Evolutionary conservation across 164 flowering plant species (phyloP).

Genomic region (Stephania japonica): DNA sequence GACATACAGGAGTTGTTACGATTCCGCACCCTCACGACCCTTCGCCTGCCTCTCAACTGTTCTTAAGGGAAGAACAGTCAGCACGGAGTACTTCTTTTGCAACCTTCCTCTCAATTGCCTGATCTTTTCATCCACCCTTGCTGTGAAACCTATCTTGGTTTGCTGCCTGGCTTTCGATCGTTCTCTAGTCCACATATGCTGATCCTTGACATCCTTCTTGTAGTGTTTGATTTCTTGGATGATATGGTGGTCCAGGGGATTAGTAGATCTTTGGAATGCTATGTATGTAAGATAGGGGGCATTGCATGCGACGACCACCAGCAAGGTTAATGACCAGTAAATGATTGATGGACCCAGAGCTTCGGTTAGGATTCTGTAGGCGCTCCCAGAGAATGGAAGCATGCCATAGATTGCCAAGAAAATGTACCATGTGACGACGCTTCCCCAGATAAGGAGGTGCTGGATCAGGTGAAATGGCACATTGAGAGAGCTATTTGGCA

Average conservation of each 20-base stretch:
- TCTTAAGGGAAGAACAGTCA: slow-evolving; percentile 10
- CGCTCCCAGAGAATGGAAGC: slow-evolving; percentile 38
- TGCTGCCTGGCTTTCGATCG: slow-evolving; percentile 74
- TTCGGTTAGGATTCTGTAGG: slow-evolving; percentile 57
- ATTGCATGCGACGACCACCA: slow-evolving; percentile 51
- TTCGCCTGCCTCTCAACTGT: neutral
- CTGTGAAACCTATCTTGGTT: slow-evolving; percentile 95
- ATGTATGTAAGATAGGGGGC: slow-evolving; percentile 72
- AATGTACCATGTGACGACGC: slow-evolving; percentile 71
- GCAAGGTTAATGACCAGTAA: slow-evolving; percentile 65
- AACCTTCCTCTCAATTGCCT: slow-evolving; percentile 65
- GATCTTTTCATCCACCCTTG: slow-evolving; percentile 91
- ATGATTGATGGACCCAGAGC: slow-evolving; percentile 80
- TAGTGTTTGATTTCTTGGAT: slow-evolving; percentile 92
- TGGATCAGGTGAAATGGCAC: slow-evolving; percentile 99
- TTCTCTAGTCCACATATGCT: slow-evolving; percentile 79
- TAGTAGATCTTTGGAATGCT: slow-evolving; percentile 61
- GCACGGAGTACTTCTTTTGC: slow-evolving; percentile 46
- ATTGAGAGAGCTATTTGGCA: slow-evolving; percentile 86
- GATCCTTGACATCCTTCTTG: slow-evolving; percentile 76
- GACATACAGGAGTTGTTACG: neutral
- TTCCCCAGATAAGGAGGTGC: slow-evolving; percentile 86
- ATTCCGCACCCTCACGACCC: slow-evolving; percentile 19
- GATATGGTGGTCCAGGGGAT: slow-evolving; percentile 91
- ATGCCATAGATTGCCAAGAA: slow-evolving; percentile 68